Percentiles rank a stretch among this genome's conserved stretches.
Conservation (phyloP, 129 eudicot species). For the Daucus carota region DNA sequence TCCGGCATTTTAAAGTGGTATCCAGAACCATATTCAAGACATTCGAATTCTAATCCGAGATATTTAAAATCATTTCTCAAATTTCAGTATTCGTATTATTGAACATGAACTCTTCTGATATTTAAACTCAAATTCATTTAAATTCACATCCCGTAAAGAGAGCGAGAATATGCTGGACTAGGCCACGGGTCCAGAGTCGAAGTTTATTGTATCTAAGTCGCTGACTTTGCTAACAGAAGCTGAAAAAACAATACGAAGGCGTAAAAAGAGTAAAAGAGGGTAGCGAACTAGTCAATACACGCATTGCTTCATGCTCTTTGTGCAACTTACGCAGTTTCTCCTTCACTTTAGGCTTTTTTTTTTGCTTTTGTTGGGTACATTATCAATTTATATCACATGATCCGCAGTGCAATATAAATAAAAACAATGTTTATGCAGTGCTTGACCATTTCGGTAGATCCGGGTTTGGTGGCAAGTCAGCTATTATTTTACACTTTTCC, state of each 20-base stretch:
- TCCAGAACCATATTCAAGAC: too few relatives aligned
- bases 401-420: not conserved
- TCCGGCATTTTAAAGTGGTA: too few relatives aligned
- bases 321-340: not conserved
- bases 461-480: not conserved
- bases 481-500: not conserved
- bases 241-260: not conserved
- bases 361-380: not conserved
- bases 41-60: too few relatives aligned
- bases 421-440: not conserved
- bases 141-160: too few relatives aligned
- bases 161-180: too few relatives aligned
- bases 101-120: too few relatives aligned
- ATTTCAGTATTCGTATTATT: too few relatives aligned
- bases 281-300: not conserved
- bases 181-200: too few relatives aligned
- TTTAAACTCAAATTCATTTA: too few relatives aligned
- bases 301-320: not conserved
- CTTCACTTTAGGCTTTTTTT: not conserved
- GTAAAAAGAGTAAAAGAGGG: not conserved
- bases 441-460: not conserved
- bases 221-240: not conserved
- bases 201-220: too few relatives aligned
- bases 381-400: not conserved
- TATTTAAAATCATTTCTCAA: too few relatives aligned